These are phyloP conservation scores for Telfairia occidentalis DNA, from an alignment of 331 rosid genomes.

Conservation along the genomic window DNA sequence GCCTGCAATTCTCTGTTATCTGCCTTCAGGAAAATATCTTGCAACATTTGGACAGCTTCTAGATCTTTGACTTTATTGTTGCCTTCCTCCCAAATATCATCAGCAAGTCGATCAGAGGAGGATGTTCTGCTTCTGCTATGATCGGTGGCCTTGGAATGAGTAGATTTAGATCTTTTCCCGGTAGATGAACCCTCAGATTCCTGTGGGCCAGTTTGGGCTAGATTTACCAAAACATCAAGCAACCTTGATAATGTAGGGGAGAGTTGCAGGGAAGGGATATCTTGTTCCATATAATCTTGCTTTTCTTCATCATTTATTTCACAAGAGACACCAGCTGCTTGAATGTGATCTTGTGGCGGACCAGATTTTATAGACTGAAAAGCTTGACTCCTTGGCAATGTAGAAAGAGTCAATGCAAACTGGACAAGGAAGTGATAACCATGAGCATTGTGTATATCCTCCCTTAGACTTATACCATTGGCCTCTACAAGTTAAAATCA, in stretches of 20 bases:
- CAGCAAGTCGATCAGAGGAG: slow-evolving; percentile 63
- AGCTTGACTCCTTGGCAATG: slow-evolving; percentile 46
- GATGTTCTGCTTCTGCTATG: slow-evolving; percentile 54
- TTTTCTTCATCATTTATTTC: slow-evolving; percentile 23
- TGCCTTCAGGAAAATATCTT: slow-evolving; percentile 92
- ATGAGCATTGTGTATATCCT: slow-evolving; percentile 97
- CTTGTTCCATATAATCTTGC: slow-evolving; percentile 36
- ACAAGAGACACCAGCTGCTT: slow-evolving; percentile 33
- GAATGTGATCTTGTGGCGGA: slow-evolving; percentile 28
- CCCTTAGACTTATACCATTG: slow-evolving; percentile 69
- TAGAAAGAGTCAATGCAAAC: slow-evolving; percentile 75
- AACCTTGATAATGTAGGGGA: slow-evolving; percentile 72
- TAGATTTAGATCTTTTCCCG: slow-evolving; percentile 58
- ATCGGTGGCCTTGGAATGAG: slow-evolving; percentile 48
- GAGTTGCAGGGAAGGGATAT: slow-evolving; percentile 41
- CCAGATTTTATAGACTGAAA: slow-evolving; percentile 40
- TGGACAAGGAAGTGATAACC: slow-evolving; percentile 98
- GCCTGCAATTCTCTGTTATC: slow-evolving; percentile 75
- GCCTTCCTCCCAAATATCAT: slow-evolving; percentile 85
- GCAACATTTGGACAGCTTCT: slow-evolving; percentile 99
- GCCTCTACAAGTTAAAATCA: slow-evolving; percentile 57
- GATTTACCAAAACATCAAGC: slow-evolving; percentile 93
- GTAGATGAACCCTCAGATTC: slow-evolving; percentile 47
- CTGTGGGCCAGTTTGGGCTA: slow-evolving; percentile 80
- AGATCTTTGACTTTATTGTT: slow-evolving; percentile 89